A percentile compares a stretch with the other conserved stretches of the same genome.
These are phyloP conservation scores for Pichia sp. DNA, from an alignment of 1,139 yeast genomes.

Conservation along the genomic window DNA sequence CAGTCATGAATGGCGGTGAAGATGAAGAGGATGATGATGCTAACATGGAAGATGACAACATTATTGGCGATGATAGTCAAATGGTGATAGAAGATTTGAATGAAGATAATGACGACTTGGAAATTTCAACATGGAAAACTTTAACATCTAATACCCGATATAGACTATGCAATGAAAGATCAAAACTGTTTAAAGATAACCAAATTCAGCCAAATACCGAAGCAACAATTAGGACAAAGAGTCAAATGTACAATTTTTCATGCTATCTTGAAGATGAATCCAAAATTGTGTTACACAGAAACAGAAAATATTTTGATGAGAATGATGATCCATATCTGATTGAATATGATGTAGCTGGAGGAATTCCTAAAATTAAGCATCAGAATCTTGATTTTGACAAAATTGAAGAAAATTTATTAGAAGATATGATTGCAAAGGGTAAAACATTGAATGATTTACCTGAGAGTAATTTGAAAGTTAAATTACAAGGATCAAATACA, in stretches of 20 bases:
- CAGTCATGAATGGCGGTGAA: conserved; percentile 4
- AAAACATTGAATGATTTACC: conserved; percentile 32
- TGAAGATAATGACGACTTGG: conserved; percentile 57
- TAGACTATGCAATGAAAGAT: conserved; percentile 63
- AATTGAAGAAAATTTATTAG: conserved; percentile 42
- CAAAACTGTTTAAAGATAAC: conserved; percentile 55
- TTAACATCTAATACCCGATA: conserved; percentile 77
- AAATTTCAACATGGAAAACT: conserved; percentile 74
- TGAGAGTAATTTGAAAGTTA: conserved; percentile 36
- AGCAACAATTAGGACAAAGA: conserved; percentile 58
- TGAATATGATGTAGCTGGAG: conserved; percentile 82
- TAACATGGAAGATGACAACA: conserved; percentile 30
- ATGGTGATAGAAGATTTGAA: conserved; percentile 42
- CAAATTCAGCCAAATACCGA: conserved; percentile 59
- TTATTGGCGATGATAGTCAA: conserved; percentile 14
- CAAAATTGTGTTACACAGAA: conserved; percentile 30
- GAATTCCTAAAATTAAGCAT: conserved; percentile 62
- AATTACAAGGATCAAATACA: conserved; percentile 53
- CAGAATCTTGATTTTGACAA: conserved; percentile 46
- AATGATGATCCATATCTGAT: conserved; percentile 64
- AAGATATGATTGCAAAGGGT: conserved; percentile 25
- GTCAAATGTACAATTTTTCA: conserved; percentile 52
- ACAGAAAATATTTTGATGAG: conserved; percentile 41
- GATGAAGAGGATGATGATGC: conserved; percentile 21
- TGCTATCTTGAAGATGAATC: conserved; percentile 33